Conservation (phyloP, 108 stramenopile species). For the Conticribra weissflogii region DNA sequence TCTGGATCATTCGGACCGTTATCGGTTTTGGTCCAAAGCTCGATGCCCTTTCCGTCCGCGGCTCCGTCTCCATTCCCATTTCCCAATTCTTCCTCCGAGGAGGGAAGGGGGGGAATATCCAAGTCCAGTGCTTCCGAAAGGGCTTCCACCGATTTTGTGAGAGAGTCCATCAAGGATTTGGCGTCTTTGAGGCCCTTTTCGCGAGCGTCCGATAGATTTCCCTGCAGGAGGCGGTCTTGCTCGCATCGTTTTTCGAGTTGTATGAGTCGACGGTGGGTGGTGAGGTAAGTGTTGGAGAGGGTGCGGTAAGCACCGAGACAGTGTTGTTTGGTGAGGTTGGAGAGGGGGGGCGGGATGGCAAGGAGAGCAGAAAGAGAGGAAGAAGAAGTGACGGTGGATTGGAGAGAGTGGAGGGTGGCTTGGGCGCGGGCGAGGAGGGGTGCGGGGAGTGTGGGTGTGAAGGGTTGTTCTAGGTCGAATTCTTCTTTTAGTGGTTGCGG, state of each 20-base stretch:
- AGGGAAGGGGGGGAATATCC: slow-evolving; percentile 66
- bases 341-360: slow-evolving; percentile 27
- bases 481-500: not conserved
- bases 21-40: slow-evolving; percentile 80
- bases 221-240: slow-evolving; percentile 87
- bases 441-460: slow-evolving; percentile 23
- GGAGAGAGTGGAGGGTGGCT: slow-evolving; percentile 16
- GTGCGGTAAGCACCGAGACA: slow-evolving; percentile 73
- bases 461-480: too few species aligned
- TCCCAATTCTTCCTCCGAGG: slow-evolving; percentile 76
- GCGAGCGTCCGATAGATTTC: slow-evolving; percentile 84
- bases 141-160: slow-evolving; percentile 76
- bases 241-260: slow-evolving; percentile 89
- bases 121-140: slow-evolving; percentile 80
- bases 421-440: slow-evolving; percentile 20
- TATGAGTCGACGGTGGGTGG: slow-evolving; percentile 75
- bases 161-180: slow-evolving; percentile 74
- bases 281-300: slow-evolving; percentile 71
- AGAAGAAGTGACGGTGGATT: slow-evolving; percentile 14
- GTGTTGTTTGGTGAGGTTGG: slow-evolving; percentile 48
- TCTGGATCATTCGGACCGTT: slow-evolving; percentile 58
- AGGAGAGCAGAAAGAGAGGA: too few species aligned
- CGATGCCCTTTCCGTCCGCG: slow-evolving; percentile 62
- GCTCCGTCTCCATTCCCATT: slow-evolving; percentile 40
- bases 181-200: slow-evolving; percentile 90